Conservation (phyloP, 768 basidiomycete species). For the Auricularia auricula-judae region DNA sequence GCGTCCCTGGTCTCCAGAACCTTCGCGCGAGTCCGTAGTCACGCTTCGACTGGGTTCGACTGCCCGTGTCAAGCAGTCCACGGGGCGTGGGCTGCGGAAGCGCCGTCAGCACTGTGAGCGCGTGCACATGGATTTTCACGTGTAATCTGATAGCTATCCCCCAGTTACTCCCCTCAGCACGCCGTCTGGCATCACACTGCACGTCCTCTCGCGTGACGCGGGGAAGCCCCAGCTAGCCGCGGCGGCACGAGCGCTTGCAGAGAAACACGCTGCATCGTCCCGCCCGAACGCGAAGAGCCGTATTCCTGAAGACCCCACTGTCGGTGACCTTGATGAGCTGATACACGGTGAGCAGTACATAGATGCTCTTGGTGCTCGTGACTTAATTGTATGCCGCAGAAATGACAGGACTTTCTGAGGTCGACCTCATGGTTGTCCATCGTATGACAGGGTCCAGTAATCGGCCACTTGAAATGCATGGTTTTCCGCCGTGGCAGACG, state of each 20-base stretch:
- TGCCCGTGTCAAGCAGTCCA: constrained; percentile 1
- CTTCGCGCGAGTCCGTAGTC: constrained; percentile 10
- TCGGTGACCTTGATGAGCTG: constrained; percentile 34
- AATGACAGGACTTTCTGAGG: constrained; percentile 44
- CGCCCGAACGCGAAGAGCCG: constrained; percentile 1
- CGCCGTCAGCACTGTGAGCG: constrained; percentile 13
- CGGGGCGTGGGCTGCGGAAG: constrained; percentile 8
- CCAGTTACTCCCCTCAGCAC: constrained; percentile 22
- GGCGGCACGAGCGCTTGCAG: constrained; percentile 36
- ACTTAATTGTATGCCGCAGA: constrained; percentile 22
- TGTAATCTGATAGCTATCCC: constrained; percentile 1
- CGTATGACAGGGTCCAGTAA: constrained; percentile 31
- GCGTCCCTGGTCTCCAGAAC: constrained; percentile 43
- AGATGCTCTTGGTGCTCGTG: neutral
- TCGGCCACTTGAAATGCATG: constrained; percentile 52
- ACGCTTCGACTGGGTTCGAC: neutral
- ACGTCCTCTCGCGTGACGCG: constrained; percentile 45
- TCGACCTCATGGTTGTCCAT: constrained; percentile 73
- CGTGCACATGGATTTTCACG: neutral
- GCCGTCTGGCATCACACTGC: constrained; percentile 20
- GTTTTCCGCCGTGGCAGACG: constrained; percentile 83
- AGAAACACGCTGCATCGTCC: neutral
- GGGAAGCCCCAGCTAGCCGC: constrained; percentile 56
- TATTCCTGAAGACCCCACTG: constrained; percentile 25
- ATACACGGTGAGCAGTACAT: constrained; percentile 43